Conservation (phyloP, 2,329 filamentous ascomycete species). For the Aureobasidium sp. region DNA sequence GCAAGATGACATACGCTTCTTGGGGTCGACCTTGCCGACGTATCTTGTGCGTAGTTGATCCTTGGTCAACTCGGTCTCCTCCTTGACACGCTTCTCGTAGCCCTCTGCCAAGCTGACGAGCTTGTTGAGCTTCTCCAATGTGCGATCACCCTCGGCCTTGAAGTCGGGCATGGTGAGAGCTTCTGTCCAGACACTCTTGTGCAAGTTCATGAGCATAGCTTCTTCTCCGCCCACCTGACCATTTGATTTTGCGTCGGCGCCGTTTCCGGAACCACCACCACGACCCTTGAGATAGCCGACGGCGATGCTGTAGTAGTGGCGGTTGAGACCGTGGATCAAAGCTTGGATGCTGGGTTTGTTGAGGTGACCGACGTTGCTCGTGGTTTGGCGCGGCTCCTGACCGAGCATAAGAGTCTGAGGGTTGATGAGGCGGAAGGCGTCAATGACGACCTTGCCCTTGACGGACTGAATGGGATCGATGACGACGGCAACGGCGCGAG, state of each 20-base stretch:
- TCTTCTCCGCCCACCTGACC: conserved; percentile 62
- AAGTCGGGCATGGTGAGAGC: conserved; percentile 97
- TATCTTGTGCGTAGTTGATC: conserved; percentile 98
- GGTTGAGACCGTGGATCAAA: conserved; percentile 93
- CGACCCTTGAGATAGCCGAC: conserved; percentile 85
- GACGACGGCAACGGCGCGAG: conserved; percentile 92
- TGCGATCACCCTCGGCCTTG: conserved; percentile 71
- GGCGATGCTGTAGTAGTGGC: conserved; percentile 98
- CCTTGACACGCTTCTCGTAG: conserved; percentile 97
- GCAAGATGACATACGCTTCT: conserved; percentile 63
- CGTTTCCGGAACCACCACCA: conserved; percentile 15
- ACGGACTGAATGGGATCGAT: conserved; percentile 98
- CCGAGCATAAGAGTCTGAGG: conserved; percentile 96
- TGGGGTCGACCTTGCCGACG: conserved; percentile 96
- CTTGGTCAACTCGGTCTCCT: conserved; percentile 94
- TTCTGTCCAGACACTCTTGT: conserved; percentile 99
- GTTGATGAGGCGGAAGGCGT: conserved; percentile 97
- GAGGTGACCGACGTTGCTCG: conserved; percentile 92
- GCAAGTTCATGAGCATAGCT: conserved; percentile 99
- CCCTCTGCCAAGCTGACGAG: conserved; percentile 86
- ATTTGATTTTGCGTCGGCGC: background rate
- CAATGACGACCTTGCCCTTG: conserved; percentile 98
- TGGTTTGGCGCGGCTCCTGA: conserved; percentile 94
- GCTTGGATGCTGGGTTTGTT: conserved; percentile 99
- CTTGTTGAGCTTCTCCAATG: conserved; percentile 80